Evolutionary conservation across 768 basidiomycete genomes (phyloP).

Genomic region (Udeniomyces megalosporus): DNA sequence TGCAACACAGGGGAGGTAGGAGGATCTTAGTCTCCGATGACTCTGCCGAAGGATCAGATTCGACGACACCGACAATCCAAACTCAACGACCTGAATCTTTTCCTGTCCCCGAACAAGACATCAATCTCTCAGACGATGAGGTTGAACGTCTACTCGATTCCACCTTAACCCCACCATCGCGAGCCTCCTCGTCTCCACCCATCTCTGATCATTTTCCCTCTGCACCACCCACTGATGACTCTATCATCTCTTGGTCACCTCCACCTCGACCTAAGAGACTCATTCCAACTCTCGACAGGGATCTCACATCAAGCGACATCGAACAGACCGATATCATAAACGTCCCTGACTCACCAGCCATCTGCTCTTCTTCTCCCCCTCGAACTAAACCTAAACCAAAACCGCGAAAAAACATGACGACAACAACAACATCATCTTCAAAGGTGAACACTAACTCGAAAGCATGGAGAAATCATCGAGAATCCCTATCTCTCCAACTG

Average conservation of each 20-base stretch:
- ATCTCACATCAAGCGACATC: no score
- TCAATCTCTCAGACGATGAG: neutral
- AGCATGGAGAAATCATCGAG: conserved; percentile 10
- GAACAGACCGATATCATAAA: no score
- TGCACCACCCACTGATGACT: no score
- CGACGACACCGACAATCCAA: neutral
- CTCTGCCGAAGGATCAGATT: no score
- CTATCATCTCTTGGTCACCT: no score
- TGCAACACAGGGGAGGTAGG: neutral
- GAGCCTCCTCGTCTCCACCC: neutral
- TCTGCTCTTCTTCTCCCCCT: neutral
- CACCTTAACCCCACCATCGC: neutral
- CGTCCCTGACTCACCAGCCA: neutral
- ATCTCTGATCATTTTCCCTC: neutral
- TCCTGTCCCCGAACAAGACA: neutral
- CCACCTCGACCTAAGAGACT: neutral
- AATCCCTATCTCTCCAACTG: neutral
- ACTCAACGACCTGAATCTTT: neutral
- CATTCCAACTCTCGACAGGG: neutral
- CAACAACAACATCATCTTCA: neutral
- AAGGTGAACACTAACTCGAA: conserved; percentile 9
- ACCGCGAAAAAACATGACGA: neutral
- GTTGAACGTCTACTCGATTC: no score
- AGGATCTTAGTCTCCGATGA: neutral
- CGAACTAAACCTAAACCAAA: neutral